phyloP scores from a whole-genome alignment of 805 yeast species.

The Nadsonia fulvescens region DNA sequence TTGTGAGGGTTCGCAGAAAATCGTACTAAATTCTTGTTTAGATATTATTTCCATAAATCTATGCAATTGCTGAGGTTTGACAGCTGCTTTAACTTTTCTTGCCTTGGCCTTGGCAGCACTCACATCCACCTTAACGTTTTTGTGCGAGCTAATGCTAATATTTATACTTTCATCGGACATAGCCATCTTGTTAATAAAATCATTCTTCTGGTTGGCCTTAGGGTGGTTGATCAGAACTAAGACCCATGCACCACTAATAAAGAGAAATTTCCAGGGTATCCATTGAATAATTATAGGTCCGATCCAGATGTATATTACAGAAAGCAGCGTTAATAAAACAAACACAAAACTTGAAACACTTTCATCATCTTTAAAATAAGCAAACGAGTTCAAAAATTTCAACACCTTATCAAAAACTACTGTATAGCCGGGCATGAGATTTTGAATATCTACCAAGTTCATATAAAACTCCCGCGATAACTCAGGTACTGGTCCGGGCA shows the following conservation, averaged over 20 bases:
- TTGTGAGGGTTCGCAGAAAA: slow-evolving; percentile 29
- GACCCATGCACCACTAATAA: slow-evolving; percentile 33
- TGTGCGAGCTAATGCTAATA: neutral
- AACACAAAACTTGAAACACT: slow-evolving; percentile 1
- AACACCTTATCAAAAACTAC: slow-evolving; percentile 38
- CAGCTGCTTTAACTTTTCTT: no score
- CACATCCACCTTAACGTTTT: neutral
- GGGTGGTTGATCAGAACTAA: slow-evolving; percentile 11
- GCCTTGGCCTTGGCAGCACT: no score
- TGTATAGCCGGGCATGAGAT: slow-evolving; percentile 54
- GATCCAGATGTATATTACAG: slow-evolving; percentile 15
- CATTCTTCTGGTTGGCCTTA: no score
- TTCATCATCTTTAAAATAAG: slow-evolving; percentile 44
- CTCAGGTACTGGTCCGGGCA: slow-evolving; percentile 62
- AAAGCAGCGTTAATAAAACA: slow-evolving; percentile 12
- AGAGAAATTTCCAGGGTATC: slow-evolving; percentile 22
- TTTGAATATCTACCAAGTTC: slow-evolving; percentile 71
- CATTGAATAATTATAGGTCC: slow-evolving; percentile 14
- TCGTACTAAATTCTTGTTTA: no score
- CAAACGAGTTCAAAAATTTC: slow-evolving; percentile 32
- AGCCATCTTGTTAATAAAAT: no score
- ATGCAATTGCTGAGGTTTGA: no score
- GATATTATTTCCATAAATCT: no score
- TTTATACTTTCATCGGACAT: no score
- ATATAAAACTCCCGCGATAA: slow-evolving; percentile 59